Percentiles rank a stretch among this genome's conserved stretches.
Conservation (phyloP, 257 asterid species). For the Solanum lignicaule region DNA sequence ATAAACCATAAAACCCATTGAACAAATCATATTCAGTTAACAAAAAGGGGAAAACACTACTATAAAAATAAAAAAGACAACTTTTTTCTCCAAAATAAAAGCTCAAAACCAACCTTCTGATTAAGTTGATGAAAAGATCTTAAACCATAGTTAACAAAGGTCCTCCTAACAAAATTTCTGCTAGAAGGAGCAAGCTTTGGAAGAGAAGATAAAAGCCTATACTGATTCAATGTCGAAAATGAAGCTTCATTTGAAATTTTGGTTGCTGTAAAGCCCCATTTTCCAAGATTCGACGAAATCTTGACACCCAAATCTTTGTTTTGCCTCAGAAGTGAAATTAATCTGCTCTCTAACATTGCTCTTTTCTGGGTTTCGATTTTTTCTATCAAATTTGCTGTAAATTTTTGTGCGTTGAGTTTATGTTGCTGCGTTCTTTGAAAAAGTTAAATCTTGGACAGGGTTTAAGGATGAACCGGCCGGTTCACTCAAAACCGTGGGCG, state of each 20-base stretch:
- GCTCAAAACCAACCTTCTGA: slow-evolving; percentile 27
- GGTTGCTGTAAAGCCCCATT: neutral
- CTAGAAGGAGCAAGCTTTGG: slow-evolving; percentile 21
- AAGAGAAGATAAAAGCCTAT: slow-evolving; percentile 14
- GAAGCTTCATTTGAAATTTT: slow-evolving; percentile 2
- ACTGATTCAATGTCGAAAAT: neutral
- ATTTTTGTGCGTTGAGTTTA: neutral
- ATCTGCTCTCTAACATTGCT: slow-evolving; percentile 38
- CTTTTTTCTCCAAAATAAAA: neutral
- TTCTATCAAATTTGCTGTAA: neutral
- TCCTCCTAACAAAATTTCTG: slow-evolving; percentile 16
- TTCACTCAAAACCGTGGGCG: neutral
- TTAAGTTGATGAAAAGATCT: slow-evolving; percentile 38
- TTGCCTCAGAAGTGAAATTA: slow-evolving; percentile 30
- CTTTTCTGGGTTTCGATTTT: neutral
- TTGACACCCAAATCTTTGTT: slow-evolving; percentile 19
- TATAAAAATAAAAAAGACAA: neutral
- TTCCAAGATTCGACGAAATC: slow-evolving; percentile 16
- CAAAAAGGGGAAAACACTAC: neutral
- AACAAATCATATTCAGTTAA: neutral
- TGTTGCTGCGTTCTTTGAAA: neutral
- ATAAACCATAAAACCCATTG: neutral
- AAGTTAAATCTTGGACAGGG: neutral
- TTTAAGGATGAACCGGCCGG: slow-evolving; percentile 14
- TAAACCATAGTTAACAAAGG: slow-evolving; percentile 26